phyloP scores from a whole-genome alignment of 2,329 filamentous ascomycete genomes.

The Pseudopyricularia cyperi region DNA sequence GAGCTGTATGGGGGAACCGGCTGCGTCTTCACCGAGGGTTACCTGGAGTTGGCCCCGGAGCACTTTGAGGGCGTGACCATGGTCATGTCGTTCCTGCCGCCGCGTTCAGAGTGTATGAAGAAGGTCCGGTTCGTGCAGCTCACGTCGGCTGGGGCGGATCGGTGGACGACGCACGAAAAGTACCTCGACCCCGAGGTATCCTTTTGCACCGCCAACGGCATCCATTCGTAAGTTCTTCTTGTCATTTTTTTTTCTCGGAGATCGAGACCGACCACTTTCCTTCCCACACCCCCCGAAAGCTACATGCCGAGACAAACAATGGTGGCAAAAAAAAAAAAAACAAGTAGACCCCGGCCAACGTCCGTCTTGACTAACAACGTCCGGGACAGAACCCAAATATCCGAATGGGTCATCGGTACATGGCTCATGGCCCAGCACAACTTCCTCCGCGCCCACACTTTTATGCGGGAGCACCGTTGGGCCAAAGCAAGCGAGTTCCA shows the following conservation, averaged over 20 bases:
- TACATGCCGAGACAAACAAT: too few species aligned
- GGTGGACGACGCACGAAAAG: constrained; percentile 20
- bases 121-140: constrained; percentile 31
- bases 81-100: constrained; percentile 18
- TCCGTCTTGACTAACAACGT: background rate
- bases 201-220: constrained; percentile 27
- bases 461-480: constrained; percentile 28
- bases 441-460: constrained; percentile 24
- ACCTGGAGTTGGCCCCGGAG: constrained; percentile 12
- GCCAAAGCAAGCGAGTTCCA: constrained; percentile 27
- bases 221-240: constrained; percentile 23
- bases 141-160: constrained; percentile 27
- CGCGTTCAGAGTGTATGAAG: constrained; percentile 16
- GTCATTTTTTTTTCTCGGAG: background rate
- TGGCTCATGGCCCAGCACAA: constrained; percentile 35
- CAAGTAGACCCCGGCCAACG: too few species aligned
- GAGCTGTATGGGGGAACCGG: background rate
- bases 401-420: constrained; percentile 42
- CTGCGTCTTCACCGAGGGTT: background rate
- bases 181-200: constrained; percentile 20
- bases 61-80: constrained; percentile 28
- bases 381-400: constrained; percentile 31
- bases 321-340: too few species aligned
- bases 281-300: too few species aligned
- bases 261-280: too few species aligned